Percentiles rank a stretch among this genome's conserved stretches.
These are phyloP conservation scores for Colletotrichum spinosum DNA, from an alignment of 2,329 filamentous ascomycete genomes.

Conservation along the genomic window DNA sequence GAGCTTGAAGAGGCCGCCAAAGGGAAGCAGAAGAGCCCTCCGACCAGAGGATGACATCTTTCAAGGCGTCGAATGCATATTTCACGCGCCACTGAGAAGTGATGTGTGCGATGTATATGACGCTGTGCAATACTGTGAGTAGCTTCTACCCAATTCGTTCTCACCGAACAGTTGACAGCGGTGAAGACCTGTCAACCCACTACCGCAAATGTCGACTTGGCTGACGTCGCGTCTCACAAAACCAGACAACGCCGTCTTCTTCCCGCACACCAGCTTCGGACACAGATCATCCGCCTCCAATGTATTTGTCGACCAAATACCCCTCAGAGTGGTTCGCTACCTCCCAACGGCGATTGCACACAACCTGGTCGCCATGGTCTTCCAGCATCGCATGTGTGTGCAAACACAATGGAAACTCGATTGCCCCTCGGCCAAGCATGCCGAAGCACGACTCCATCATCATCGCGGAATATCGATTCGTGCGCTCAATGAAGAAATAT, in stretches of 20 bases:
- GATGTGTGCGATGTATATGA: conserved; percentile 34
- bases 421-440: conserved; percentile 21
- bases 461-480: conserved; percentile 36
- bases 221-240: neutral
- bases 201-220: too few relatives aligned
- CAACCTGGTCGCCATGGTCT: conserved; percentile 28
- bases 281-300: conserved; percentile 37
- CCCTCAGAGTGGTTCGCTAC: conserved; percentile 30
- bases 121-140: conserved; percentile 38
- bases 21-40: neutral
- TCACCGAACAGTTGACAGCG: too few relatives aligned
- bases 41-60: neutral
- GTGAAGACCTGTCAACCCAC: too few relatives aligned
- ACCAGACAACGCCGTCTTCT: conserved; percentile 38
- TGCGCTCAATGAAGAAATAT: conserved; percentile 33
- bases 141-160: too few relatives aligned
- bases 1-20: neutral
- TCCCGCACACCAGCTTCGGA: conserved; percentile 38
- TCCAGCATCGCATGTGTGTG: conserved; percentile 30
- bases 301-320: conserved; percentile 44
- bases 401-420: conserved; percentile 29
- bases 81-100: conserved; percentile 24
- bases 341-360: conserved; percentile 28
- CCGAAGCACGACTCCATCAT: conserved; percentile 30
- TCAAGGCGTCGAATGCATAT: neutral